Percentiles rank a stretch among this genome's conserved stretches.
Conservation (phyloP, 805 yeast genomes). For the Suhomyces emberorum region DNA sequence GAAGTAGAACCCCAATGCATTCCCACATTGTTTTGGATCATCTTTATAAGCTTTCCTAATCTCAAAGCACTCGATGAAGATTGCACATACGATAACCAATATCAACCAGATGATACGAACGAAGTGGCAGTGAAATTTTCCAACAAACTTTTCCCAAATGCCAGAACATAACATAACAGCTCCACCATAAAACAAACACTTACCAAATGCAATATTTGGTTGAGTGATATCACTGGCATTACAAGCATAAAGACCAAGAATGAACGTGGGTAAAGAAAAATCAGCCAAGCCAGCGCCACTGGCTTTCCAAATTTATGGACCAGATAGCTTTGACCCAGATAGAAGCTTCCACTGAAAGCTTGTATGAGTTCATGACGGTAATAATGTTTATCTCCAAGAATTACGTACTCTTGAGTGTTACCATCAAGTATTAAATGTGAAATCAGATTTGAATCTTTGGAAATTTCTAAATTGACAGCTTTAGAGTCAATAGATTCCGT, state of each 20-base stretch:
- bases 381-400: constrained; percentile 42
- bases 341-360: constrained; percentile 61
- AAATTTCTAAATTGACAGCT: too few species aligned
- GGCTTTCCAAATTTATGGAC: constrained; percentile 48
- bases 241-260: constrained; percentile 44
- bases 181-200: constrained; percentile 50
- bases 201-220: constrained; percentile 44
- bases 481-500: too few species aligned
- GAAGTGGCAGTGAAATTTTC: constrained; percentile 58
- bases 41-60: constrained; percentile 46
- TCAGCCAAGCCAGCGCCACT: constrained; percentile 54
- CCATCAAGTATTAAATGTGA: too few species aligned
- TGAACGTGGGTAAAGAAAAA: constrained; percentile 45
- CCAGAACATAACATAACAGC: constrained; percentile 49
- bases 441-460: too few species aligned
- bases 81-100: constrained; percentile 44
- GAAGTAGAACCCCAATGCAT: constrained; percentile 56
- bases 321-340: constrained; percentile 47
- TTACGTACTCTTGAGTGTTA: constrained; percentile 39
- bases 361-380: constrained; percentile 53
- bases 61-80: constrained; percentile 54
- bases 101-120: constrained; percentile 51
- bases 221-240: constrained; percentile 45
- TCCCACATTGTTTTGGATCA: constrained; percentile 37
- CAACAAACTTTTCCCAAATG: constrained; percentile 46